Evolutionary conservation across 1,139 yeast genomes (phyloP).

Genomic region (Suhomyces panamericanus): DNA sequence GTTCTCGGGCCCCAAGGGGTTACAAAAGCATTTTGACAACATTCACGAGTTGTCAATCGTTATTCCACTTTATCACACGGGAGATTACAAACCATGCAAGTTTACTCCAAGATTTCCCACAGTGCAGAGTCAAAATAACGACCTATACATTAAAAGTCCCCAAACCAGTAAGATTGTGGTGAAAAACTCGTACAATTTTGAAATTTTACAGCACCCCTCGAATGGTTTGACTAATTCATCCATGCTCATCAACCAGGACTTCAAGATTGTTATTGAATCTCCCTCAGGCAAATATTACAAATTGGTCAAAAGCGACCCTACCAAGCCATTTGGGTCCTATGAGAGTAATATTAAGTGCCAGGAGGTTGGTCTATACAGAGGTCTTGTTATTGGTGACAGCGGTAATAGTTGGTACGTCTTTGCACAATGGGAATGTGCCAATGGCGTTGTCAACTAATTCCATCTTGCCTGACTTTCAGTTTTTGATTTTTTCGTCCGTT

Average conservation of each 20-base stretch:
- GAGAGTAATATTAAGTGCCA: slow-evolving; percentile 57
- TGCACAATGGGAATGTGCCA: slow-evolving; percentile 81
- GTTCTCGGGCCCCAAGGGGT: slow-evolving; percentile 69
- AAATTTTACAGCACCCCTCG: slow-evolving; percentile 64
- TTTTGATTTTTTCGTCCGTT: slow-evolving; percentile 5
- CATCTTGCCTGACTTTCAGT: not conserved
- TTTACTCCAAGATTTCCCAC: slow-evolving; percentile 78
- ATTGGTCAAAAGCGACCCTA: slow-evolving; percentile 49
- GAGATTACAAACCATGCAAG: slow-evolving; percentile 52
- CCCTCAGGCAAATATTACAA: slow-evolving; percentile 81
- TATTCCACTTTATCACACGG: slow-evolving; percentile 75
- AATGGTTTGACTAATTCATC: slow-evolving; percentile 45
- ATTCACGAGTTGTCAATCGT: slow-evolving; percentile 73
- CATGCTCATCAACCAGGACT: slow-evolving; percentile 43
- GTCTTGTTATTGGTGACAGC: slow-evolving; percentile 75
- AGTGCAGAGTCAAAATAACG: slow-evolving; percentile 66
- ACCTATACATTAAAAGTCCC: slow-evolving; percentile 80
- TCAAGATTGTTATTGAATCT: slow-evolving; percentile 69
- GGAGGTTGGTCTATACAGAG: slow-evolving; percentile 81
- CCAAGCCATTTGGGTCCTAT: slow-evolving; percentile 55
- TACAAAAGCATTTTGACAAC: slow-evolving; percentile 57
- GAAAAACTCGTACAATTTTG: slow-evolving; percentile 64
- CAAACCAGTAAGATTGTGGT: slow-evolving; percentile 64
- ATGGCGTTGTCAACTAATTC: slow-evolving; percentile 17
- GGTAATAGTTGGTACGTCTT: slow-evolving; percentile 87